Evolutionary conservation across 1,284 basidiomycete genomes (phyloP), one percentile per base, ranked within the genome.

Genomic region (Erythrobasidium hasegawianum): DNA sequence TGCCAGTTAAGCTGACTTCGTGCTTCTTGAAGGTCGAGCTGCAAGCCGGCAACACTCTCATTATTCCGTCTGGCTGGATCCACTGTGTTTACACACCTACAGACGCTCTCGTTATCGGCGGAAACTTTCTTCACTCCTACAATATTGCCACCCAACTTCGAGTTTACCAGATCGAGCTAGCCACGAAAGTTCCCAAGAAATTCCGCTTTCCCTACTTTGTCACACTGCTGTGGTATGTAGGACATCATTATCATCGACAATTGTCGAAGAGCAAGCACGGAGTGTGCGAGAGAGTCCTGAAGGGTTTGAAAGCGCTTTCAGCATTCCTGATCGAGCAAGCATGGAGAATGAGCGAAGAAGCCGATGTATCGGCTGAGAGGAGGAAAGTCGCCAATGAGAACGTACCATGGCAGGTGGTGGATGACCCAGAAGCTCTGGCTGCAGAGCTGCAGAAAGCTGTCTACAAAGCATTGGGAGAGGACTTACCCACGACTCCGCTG

Each of bases 21-120:
- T 2, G 14, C 40, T 45, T 18, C n/a, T 45, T n/a, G 14, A 39
- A 53, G 41, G 55, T 74, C 57, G 70, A 73, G 26, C 67, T 74
- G 5, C 59, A 57, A 41, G 64, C 68, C 22, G 74, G 74, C 45
- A 73, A 74, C 57, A 75, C 75, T n/a, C 81, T 81, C 78, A 89
- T 96, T 65, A 95, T 97, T 59, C 93, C 93, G 1, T 87, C 90
- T 0, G 95, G 95, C 0, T 97, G 95, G 88, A 96, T 97, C 69
- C 95, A 98, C 76, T 90, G 92, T 18, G 95, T 98, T 88, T 87
- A 90, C 77, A 97, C 94, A 0, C 94, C 95, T 0, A 78, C 83
- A 49, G 92, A 97, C 76, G 89, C 93, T 1, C 82, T 98, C 43
- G 95, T 98, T 0, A 94, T 97, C 74, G 95, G 95, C 1, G 95